Evolutionary conservation across 257 asterid genomes (phyloP), one percentile per base, ranked within the genome.

Genomic region (Solanum pimpinellifolium): DNA sequence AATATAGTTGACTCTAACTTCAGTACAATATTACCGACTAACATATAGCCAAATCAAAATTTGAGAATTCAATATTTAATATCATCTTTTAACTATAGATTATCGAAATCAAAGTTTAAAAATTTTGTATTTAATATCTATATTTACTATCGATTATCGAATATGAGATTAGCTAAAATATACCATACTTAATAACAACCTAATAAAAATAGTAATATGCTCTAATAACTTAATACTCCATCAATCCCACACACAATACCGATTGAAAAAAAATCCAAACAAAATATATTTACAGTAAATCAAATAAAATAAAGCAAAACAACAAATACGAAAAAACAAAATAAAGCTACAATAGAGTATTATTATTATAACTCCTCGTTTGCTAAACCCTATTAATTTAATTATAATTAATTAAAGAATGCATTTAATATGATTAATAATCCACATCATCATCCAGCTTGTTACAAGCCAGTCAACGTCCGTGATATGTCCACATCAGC

Each of bases 391-490:
- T 9, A 33, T 14, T 44, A 31, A 11, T 70, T 66, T 66, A 27
- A 59, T 12, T 66, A 25, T 66, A 11, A 25, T 66, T 25, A 25
- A 25, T 25, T n/a, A 66, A n/a, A 59, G 23, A 72, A 11, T 23
- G 33, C 23, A 41, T 49, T 76, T 23, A 75, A 75, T 11, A 31
- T 23, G 11, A 5, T 3, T 11, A 75, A 39, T 13, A 76, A 76
- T 41, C 59, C 85, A 47, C 68, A 29, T 80, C 6, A 47, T 47
- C 3, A 47, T 23, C 18, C 69, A 29, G 66, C 66, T 78, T 3
- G 29, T 16, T 8, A 2, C 9, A 81, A 81, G 68, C 88, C 90
- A 86, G 82, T 88, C 87, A 88, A 86, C 42, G 72, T 86, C 49
- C 23, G 14, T 16, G 85, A 47, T 39, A 20, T 62, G 23, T 75